A percentile compares a stretch with the other conserved stretches of the same genome.
phyloP scores from a whole-genome alignment of 331 rosid genomes.

The Cydonia oblonga region DNA sequence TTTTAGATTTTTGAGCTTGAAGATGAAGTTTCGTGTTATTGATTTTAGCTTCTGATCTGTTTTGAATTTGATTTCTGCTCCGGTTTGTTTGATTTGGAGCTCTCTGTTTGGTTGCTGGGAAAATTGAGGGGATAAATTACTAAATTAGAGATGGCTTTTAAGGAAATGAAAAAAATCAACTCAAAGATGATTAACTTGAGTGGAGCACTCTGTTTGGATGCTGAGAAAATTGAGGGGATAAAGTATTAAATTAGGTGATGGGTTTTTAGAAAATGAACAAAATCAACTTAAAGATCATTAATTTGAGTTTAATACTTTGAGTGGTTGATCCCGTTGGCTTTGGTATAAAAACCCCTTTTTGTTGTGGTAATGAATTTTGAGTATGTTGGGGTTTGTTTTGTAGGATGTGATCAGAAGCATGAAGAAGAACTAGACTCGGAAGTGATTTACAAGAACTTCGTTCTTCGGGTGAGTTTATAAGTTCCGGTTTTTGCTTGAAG shows the following conservation, averaged over 20 bases:
- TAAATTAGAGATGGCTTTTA: neutral
- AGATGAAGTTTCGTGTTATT: neutral
- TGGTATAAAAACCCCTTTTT: neutral
- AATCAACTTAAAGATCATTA: neutral
- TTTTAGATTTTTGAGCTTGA: neutral
- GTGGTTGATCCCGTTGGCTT: neutral
- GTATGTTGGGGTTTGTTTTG: neutral
- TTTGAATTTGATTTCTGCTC: neutral
- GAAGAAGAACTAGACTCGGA: slow-evolving; percentile 73
- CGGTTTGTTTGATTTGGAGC: neutral
- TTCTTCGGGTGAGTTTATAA: slow-evolving; percentile 60
- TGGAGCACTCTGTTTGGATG: neutral
- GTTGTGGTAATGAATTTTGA: neutral
- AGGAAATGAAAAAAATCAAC: neutral
- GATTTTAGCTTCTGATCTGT: neutral
- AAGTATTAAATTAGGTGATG: neutral
- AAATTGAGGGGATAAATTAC: neutral
- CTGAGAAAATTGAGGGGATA: neutral
- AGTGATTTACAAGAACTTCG: slow-evolving; percentile 57
- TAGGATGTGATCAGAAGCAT: slow-evolving; percentile 89
- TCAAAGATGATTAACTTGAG: neutral
- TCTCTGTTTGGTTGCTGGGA: slow-evolving; percentile 1
- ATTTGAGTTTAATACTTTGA: neutral
- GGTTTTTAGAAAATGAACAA: too few species aligned
- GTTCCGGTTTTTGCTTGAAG: slow-evolving; percentile 1